Evolutionary conservation across 768 basidiomycete genomes (phyloP), one percentile per base, ranked within the genome.

Genomic region (Podaxis rugospora): DNA sequence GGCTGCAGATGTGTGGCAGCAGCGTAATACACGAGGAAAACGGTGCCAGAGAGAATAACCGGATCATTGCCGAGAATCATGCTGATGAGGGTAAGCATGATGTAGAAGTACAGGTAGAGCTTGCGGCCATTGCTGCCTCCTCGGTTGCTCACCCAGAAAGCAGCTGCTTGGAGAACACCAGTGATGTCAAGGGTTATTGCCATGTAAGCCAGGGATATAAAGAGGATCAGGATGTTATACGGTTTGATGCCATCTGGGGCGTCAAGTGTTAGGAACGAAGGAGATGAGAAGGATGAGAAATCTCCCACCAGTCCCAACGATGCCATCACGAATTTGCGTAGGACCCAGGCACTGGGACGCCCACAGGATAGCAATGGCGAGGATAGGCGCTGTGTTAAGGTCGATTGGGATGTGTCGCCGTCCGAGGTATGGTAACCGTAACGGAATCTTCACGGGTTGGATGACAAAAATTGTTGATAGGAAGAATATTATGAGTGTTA

Each of bases 1-100:
- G 86, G 83, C 28, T 84, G 61, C 23, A 86, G 73, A 46, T 71
- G 80, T 1, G 87, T 82, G 9, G 87, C 87, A 35, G 83, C 71
- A 0, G 94, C 95, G 67, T 93, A 93, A 67, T 97, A 97, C 5
- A 88, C 89, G 35, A 97, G 74, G 71, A 98, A 97, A 0, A 88
- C 87, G 0, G 95, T 96, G 1, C 94, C 95, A 11, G 90, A 92
- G 51, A 98, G 82, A 60, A 97, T 92, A 69, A 98, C 84, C 0
- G 95, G 95, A 73, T 98, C 93, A 68, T 97, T 97, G 5, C 95
- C 95, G n/a, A 97, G 78, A 1, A 95, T 66, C 47, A 90, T 78
- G 44, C 92, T 94, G 62, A 88, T 78, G 13, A 83, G 69, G 11
- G 91, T 88, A 69, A 96, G 86, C 80, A 97, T 86, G 62, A 87